These are phyloP conservation scores for Lentinula edodes DNA, from an alignment of 768 basidiomycete genomes.

Conservation along the genomic window DNA sequence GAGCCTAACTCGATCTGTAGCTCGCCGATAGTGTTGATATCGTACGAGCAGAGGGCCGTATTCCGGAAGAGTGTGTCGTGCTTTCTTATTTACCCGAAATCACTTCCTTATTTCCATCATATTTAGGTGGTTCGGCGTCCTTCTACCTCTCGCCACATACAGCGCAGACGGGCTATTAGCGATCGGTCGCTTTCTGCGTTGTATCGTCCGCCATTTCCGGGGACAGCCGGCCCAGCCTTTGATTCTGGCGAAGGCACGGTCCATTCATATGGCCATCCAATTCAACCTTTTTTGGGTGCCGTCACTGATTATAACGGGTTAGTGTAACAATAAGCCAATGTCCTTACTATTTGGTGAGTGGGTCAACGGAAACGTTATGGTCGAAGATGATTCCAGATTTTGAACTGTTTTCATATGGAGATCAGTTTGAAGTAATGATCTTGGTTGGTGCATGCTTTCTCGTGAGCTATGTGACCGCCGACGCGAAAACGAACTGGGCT, in stretches of 20 bases:
- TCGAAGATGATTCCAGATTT: background rate
- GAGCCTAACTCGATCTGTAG: conserved; percentile 22
- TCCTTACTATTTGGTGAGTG: conserved; percentile 59
- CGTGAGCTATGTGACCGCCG: conserved; percentile 76
- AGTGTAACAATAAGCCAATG: conserved; percentile 59
- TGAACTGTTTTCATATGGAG: conserved; percentile 24
- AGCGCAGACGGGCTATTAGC: conserved; percentile 64
- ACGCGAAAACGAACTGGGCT: conserved; percentile 72
- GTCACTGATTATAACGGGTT: conserved; percentile 59
- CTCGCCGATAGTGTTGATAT: conserved; percentile 60
- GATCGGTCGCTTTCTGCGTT: conserved; percentile 23
- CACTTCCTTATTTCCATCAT: background rate
- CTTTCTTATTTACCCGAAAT: background rate
- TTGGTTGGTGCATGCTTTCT: conserved; percentile 66
- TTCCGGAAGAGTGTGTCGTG: conserved; percentile 47
- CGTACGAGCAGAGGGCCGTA: conserved; percentile 35
- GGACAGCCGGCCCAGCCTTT: conserved; percentile 33
- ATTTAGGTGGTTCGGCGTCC: conserved; percentile 67
- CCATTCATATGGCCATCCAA: conserved; percentile 75
- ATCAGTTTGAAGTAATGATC: conserved; percentile 62
- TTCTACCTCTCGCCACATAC: conserved; percentile 70
- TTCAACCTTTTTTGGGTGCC: conserved; percentile 79
- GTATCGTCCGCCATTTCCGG: conserved; percentile 19
- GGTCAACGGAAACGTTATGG: background rate
- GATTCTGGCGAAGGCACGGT: conserved; percentile 57